phyloP scores from a whole-genome alignment of 192 early-diverging fungal species.

The Gigaspora rosea region DNA sequence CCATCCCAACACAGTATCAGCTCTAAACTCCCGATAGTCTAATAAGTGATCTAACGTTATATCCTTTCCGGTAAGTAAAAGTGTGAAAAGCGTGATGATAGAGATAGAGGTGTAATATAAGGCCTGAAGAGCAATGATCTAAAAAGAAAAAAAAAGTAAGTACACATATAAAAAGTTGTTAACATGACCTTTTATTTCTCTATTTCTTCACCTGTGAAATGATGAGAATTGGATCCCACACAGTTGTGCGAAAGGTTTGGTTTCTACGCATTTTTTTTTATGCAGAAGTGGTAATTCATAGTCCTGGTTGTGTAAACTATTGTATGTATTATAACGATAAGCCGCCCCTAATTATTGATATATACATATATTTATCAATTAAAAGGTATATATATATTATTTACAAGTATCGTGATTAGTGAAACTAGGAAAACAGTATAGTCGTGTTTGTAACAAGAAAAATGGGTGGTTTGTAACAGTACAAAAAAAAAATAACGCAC shows the following conservation, averaged over 20 bases:
- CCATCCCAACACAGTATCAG: conserved; percentile 71
- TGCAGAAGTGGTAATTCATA: too few relatives aligned
- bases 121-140: conserved; percentile 61
- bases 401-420: too few relatives aligned
- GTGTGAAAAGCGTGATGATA: conserved; percentile 49
- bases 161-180: background rate
- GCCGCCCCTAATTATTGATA: too few relatives aligned
- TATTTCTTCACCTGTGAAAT: conserved; percentile 41
- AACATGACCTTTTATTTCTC: background rate
- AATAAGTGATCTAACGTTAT: conserved; percentile 72
- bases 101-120: conserved; percentile 61
- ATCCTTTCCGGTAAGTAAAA: conserved; percentile 61
- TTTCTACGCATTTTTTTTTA: conserved; percentile 26
- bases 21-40: conserved; percentile 56
- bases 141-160: background rate
- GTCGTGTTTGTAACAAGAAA: too few relatives aligned
- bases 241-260: conserved; percentile 44
- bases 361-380: too few relatives aligned
- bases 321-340: too few relatives aligned
- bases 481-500: too few relatives aligned
- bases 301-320: too few relatives aligned
- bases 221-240: conserved; percentile 56
- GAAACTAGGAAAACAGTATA: too few relatives aligned
- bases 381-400: too few relatives aligned
- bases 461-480: too few relatives aligned